Evolutionary conservation across 1,284 basidiomycete species (phyloP).

Genomic region (Leccinum pachyderme): DNA sequence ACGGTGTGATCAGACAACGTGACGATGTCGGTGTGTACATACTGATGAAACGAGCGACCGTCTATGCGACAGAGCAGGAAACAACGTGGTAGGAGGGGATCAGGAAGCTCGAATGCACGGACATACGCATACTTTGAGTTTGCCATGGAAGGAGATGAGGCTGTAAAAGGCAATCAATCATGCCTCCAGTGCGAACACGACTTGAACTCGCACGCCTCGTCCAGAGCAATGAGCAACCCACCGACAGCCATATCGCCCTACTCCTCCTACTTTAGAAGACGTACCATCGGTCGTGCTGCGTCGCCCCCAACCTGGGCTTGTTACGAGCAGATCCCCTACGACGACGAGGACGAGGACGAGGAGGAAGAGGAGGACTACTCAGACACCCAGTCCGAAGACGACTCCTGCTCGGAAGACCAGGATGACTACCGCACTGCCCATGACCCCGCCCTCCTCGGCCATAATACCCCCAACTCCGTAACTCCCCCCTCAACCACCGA

Average conservation of each 20-base stretch:
- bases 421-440: conserved; percentile 49
- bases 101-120: conserved; percentile 85
- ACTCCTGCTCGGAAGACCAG: conserved; percentile 69
- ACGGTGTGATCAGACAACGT: background rate
- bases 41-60: conserved; percentile 95
- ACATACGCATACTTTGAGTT: conserved; percentile 93
- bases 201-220: background rate
- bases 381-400: conserved; percentile 47
- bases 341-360: conserved; percentile 48
- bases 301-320: conserved; percentile 82
- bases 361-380: conserved; percentile 42
- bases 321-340: conserved; percentile 79
- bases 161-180: conserved; percentile 22
- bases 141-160: conserved; percentile 60
- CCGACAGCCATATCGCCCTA: conserved; percentile 44
- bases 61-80: conserved; percentile 89
- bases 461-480: conserved; percentile 24
- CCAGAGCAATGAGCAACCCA: conserved; percentile 27
- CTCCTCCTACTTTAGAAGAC: conserved; percentile 62
- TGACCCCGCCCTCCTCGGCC: conserved; percentile 21
- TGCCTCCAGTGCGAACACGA: background rate
- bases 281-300: conserved; percentile 71
- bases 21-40: conserved; percentile 17
- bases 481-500: conserved; percentile 21
- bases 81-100: conserved; percentile 80